Percentiles rank a stretch among this genome's conserved stretches.
Conservation (phyloP, 164 flowering plant species). For the Santalum album region DNA sequence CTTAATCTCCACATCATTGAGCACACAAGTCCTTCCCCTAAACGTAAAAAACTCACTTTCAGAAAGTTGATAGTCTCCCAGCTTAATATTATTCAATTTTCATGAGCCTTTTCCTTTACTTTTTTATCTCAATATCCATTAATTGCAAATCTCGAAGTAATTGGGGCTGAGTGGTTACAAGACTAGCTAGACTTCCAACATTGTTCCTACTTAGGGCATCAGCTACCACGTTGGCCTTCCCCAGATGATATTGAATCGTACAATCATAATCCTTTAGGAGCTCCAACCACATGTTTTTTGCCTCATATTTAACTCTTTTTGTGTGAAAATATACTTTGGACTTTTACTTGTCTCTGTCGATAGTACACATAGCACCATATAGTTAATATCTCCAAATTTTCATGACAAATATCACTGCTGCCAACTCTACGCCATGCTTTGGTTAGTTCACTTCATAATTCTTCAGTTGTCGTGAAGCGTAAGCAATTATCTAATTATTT, state of each 20-base stretch:
- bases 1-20: no score
- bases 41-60: no score
- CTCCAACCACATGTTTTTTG: background rate
- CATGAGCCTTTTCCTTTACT: background rate
- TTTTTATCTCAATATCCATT: background rate
- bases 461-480: background rate
- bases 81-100: background rate
- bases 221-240: no score
- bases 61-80: no score
- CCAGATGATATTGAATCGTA: no score
- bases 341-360: background rate
- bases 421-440: background rate
- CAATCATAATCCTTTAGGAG: no score
- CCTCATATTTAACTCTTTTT: background rate
- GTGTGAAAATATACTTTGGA: background rate
- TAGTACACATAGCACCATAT: background rate
- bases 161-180: background rate
- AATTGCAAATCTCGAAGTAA: background rate
- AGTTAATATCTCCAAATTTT: background rate
- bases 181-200: background rate
- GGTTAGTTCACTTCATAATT: background rate
- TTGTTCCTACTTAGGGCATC: no score
- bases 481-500: background rate
- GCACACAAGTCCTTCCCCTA: no score
- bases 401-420: background rate